These are phyloP conservation scores for Lagerstroemia speciosa DNA, from an alignment of 345 rosid genomes.

Conservation along the genomic window DNA sequence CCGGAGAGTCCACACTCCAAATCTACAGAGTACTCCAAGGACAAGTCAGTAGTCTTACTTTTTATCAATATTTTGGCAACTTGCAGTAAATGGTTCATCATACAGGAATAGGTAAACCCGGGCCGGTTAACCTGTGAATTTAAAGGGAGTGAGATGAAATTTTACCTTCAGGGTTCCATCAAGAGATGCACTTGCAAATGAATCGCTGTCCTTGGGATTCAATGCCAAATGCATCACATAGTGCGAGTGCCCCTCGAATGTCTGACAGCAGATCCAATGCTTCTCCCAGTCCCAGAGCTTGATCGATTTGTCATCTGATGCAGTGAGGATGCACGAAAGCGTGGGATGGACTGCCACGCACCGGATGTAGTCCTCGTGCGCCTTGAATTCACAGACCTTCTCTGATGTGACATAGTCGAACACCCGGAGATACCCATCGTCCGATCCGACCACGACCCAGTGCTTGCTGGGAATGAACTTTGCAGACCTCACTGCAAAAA, in stretches of 20 bases:
- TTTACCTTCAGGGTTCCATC: slow-evolving; percentile 28
- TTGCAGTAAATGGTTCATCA: background rate
- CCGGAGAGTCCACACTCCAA: slow-evolving; percentile 29
- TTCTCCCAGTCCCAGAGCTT: slow-evolving; percentile 45
- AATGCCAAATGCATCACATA: slow-evolving; percentile 30
- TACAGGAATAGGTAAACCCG: too few species aligned
- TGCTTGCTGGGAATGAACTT: slow-evolving; percentile 27
- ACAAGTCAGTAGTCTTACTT: background rate
- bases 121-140: background rate
- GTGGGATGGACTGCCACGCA: slow-evolving; percentile 22
- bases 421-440: slow-evolving; percentile 25
- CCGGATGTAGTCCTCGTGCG: slow-evolving; percentile 29
- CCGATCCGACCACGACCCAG: slow-evolving; percentile 28
- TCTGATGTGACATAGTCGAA: slow-evolving; percentile 22
- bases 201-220: slow-evolving; percentile 13
- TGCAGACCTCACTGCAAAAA: slow-evolving; percentile 26
- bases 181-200: slow-evolving; percentile 30
- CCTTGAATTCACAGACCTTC: slow-evolving; percentile 28
- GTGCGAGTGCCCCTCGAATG: slow-evolving; percentile 31
- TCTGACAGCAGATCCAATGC: slow-evolving; percentile 24
- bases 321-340: slow-evolving; percentile 23
- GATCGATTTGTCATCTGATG: slow-evolving; percentile 24
- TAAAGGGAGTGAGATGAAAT: background rate
- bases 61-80: background rate
- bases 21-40: slow-evolving; percentile 12